A percentile compares a stretch with the other conserved stretches of the same genome.
phyloP scores from a whole-genome alignment of 768 basidiomycete species.

The Amyloporia xantha region DNA sequence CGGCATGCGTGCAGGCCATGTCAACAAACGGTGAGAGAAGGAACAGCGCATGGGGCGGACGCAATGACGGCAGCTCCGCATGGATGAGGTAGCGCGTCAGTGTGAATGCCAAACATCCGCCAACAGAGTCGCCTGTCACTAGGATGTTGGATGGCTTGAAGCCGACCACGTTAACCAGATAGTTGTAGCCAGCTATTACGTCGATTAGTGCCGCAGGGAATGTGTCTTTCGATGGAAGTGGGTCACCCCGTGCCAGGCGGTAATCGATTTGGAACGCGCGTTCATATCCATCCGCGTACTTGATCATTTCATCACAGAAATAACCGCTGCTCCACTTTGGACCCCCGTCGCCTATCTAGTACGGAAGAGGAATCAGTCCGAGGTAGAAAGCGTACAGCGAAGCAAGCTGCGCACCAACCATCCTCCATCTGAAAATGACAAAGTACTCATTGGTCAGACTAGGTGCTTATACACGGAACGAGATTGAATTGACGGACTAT shows the following conservation, averaged over 20 bases:
- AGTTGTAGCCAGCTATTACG: constrained; percentile 33
- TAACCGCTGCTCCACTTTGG: background rate
- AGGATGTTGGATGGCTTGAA: constrained; percentile 39
- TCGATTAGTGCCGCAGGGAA: constrained; percentile 39
- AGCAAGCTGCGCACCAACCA: background rate
- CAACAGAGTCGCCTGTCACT: constrained; percentile 48
- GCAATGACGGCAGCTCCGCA: background rate
- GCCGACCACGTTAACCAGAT: constrained; percentile 38
- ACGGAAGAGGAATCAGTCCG: too few species aligned
- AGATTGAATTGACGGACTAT: too few species aligned
- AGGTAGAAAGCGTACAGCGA: too few species aligned
- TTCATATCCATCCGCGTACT: constrained; percentile 7
- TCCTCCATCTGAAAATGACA: background rate
- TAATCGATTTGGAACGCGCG: constrained; percentile 41
- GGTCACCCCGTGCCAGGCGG: constrained; percentile 30
- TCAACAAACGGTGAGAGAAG: constrained; percentile 52
- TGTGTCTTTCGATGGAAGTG: constrained; percentile 22
- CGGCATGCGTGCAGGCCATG: constrained; percentile 34
- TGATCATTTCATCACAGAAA: background rate
- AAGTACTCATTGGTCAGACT: too few species aligned
- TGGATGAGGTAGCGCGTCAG: constrained; percentile 31
- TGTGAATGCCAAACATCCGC: constrained; percentile 41
- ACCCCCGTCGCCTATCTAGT: background rate
- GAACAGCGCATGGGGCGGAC: constrained; percentile 25
- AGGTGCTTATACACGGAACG: too few species aligned